These are phyloP conservation scores for Rhododendron molle DNA, from an alignment of 148 eudicot species.

Conservation along the genomic window DNA sequence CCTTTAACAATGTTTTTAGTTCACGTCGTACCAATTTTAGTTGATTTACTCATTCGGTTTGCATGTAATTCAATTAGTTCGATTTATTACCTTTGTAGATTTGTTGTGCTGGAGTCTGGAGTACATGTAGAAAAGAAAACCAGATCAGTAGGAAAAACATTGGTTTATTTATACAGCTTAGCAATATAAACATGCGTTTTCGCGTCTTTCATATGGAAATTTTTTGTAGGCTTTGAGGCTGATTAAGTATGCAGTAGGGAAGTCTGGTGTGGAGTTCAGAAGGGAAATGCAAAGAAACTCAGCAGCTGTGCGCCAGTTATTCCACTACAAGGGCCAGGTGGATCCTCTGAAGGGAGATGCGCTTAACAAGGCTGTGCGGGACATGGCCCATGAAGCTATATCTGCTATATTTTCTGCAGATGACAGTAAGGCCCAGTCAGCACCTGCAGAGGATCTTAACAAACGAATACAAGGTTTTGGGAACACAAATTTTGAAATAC, in stretches of 20 bases:
- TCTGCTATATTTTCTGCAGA: slow-evolving; percentile 80
- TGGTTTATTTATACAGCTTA: not conserved
- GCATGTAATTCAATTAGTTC: not conserved
- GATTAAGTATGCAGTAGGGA: slow-evolving; percentile 85
- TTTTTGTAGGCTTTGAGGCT: slow-evolving; percentile 68
- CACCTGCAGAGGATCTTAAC: slow-evolving; percentile 55
- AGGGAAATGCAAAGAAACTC: slow-evolving; percentile 98
- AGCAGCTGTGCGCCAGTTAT: slow-evolving; percentile 79
- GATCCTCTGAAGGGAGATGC: slow-evolving; percentile 95
- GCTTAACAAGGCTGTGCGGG: slow-evolving; percentile 86
- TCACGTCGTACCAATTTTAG: not conserved
- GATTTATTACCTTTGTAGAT: not conserved
- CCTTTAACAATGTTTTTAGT: not conserved
- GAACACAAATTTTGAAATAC: slow-evolving; percentile 60
- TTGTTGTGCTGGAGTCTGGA: not conserved
- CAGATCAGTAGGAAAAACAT: not conserved
- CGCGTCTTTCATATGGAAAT: not conserved
- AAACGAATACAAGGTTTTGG: slow-evolving; percentile 93
- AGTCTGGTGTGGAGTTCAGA: slow-evolving; percentile 86
- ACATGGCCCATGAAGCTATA: slow-evolving; percentile 87
- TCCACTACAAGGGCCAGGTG: slow-evolving; percentile 80
- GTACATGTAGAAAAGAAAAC: not conserved
- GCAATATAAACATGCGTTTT: not conserved
- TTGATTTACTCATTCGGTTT: not conserved
- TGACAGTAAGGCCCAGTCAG: slow-evolving; percentile 46